Base-by-base conservation (phyloP, 345 rosid species). In the Streptanthus diversifolius region DNA sequence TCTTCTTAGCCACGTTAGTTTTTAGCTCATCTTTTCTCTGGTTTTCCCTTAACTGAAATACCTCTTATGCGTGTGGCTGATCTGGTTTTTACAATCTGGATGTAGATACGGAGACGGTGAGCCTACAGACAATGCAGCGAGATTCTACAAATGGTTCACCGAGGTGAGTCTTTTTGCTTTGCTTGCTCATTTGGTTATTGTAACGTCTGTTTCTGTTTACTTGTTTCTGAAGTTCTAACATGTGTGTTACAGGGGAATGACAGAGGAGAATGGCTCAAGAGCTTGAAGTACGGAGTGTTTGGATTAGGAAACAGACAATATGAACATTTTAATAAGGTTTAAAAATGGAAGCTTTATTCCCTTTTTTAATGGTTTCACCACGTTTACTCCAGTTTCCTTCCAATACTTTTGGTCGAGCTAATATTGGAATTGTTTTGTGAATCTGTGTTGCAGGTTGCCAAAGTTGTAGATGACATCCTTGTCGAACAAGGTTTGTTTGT, bases 31-130 rank as follows among this genome's bases (percentile, higher is more conserved):
- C 22, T 15, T 21, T 25, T 9, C n/a, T 39, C 13, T 30, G 60
- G 39, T 30, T 55, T 29, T 30, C 5, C 13, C 35, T n/a, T 29
- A 0, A 21, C 10, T 32, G 25, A 17, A 9, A 12, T 24, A 61
- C 5, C 3, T 27, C 2, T 22, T 5, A 6, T 1, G 13, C 5
- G 41, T 53, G 58, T 68, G 43, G 8, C 43, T 33, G 68, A 70
- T 70, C 15, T 52, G 27, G 57, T 64, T 74, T 74, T 63, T 67
- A n/a, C 18, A 1, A 53, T 59, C 1, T 49, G 22, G 2, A 7
- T 78, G 70, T 68, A 95, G 99, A 71, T 95, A 95, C 55, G 99
- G 99, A 82, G 99, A 95, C 68, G 99, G 99, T 47, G 99, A 95
- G 76, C 99, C 99, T 11, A 95, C 99, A 0, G 99, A 95, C 30